These are phyloP conservation scores for Nitzschia sp. DNA, from an alignment of 108 stramenopile genomes.

Conservation along the genomic window DNA sequence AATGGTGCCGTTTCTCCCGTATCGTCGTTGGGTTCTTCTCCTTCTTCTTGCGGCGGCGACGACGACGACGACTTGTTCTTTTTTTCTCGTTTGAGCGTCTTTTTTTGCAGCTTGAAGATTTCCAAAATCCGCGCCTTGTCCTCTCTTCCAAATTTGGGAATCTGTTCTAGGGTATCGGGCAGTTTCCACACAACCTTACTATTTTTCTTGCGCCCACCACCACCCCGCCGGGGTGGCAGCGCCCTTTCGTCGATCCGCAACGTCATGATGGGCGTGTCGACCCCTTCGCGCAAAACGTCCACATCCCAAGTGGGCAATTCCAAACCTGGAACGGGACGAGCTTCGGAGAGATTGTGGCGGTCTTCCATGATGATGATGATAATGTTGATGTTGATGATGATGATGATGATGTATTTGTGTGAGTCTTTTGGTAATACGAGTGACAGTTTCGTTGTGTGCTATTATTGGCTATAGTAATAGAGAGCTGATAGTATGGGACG, in stretches of 20 bases:
- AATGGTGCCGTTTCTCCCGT: neutral
- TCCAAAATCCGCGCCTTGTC: constrained; percentile 77
- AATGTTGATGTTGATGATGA: no score
- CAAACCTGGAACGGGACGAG: constrained; percentile 39
- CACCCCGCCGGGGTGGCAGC: constrained; percentile 71
- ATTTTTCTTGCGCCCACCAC: no score
- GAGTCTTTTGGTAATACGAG: no score
- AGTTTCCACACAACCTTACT: constrained; percentile 77
- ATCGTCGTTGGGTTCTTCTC: neutral
- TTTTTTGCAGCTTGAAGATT: constrained; percentile 76
- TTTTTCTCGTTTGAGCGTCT: constrained; percentile 37
- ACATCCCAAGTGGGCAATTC: constrained; percentile 68
- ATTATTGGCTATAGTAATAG: no score
- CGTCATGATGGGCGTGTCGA: constrained; percentile 60
- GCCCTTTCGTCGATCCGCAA: constrained; percentile 44
- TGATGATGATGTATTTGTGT: no score
- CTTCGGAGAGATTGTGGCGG: constrained; percentile 73
- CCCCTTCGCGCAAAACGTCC: constrained; percentile 68
- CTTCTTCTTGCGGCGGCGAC: neutral
- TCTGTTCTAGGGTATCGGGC: constrained; percentile 37
- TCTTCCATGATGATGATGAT: constrained; percentile 56
- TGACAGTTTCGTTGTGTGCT: no score
- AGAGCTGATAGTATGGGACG: no score
- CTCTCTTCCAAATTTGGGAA: constrained; percentile 70
- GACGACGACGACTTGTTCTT: neutral